Base-by-base conservation (phyloP, 176 grass and related monocot species). In the Oryza officinalis region DNA sequence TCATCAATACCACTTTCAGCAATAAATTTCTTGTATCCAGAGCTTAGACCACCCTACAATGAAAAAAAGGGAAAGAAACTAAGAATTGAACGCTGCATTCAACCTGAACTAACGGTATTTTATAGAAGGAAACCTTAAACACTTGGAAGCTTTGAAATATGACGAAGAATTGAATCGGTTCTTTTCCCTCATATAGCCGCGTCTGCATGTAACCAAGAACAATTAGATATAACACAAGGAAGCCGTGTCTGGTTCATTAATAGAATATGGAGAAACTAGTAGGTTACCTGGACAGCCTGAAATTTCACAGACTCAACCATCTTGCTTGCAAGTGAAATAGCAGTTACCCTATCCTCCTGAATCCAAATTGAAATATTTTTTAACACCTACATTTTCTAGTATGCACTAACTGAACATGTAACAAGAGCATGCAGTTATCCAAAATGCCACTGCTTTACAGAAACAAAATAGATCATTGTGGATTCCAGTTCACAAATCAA, bases 131-230 rank as follows among this genome's bases (percentile, higher is more conserved):
- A 75, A 99, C 96, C 96, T 94, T 94, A 54, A 88, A 92, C 46
- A 96, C 77, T 81, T 94, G 88, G 81, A 96, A 85, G 86, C 91
- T 96, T 72, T 99, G 96, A 80, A 96, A 96, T 84, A 95, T 94
- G 57, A 87, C 83, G 70, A 96, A 99, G 81, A 99, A 99, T 47
- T 90, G 96, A 88, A 92, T 83, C 30, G 93, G 89, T 87, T 99
- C 96, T 80, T 83, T 99, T 35, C 91, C 96, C 92, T 99, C 91
- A 87, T 94, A 90, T 87, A 99, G 45, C 13, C 91, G 93, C 87
- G 87, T 71, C 93, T 96, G 87, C 4, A 63, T 31, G 32, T 46
- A 82, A 74, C 12, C 50, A 88, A 68, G 37, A 74, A 86, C 27
- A 79, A 67, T 92, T 69, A 90, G 83, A 85, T 40, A 84, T 32